Evolutionary conservation across 1,284 basidiomycete species (phyloP).

Genomic region (Tilletia indica): DNA sequence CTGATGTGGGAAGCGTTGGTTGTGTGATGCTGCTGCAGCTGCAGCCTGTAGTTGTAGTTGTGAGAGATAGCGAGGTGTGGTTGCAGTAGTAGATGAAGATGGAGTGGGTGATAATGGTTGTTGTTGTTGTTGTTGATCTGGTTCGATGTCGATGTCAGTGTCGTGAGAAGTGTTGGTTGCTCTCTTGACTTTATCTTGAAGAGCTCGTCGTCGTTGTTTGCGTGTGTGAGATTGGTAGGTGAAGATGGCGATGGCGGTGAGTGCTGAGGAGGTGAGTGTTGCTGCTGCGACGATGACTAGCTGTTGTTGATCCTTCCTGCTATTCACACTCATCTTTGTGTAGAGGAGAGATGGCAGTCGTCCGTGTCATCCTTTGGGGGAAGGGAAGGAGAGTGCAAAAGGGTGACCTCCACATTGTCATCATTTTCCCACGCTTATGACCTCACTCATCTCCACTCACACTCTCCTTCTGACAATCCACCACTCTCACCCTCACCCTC

Average conservation of each 20-base stretch:
- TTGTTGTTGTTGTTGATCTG: background rate
- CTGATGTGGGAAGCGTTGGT: background rate
- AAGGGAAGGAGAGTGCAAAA: too few relatives aligned
- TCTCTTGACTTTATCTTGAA: slow-evolving; percentile 5
- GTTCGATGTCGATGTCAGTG: too few relatives aligned
- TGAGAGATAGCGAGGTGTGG: slow-evolving; percentile 19
- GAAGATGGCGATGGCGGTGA: slow-evolving; percentile 10
- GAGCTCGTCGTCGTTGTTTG: background rate
- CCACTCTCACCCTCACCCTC: too few relatives aligned
- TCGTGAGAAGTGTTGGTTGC: background rate
- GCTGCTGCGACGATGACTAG: too few relatives aligned
- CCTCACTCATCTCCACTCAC: too few relatives aligned
- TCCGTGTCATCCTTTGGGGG: too few relatives aligned
- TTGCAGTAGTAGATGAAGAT: background rate
- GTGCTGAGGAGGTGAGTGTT: background rate
- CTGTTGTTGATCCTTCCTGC: too few relatives aligned
- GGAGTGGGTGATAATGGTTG: background rate
- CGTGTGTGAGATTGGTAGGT: slow-evolving; percentile 6
- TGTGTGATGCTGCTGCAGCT: slow-evolving; percentile 2
- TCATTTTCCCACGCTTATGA: too few relatives aligned
- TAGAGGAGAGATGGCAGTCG: too few relatives aligned
- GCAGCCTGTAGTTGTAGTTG: background rate
- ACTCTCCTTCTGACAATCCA: too few relatives aligned
- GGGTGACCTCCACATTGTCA: too few relatives aligned
- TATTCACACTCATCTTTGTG: too few relatives aligned